Percentiles rank a stretch among this genome's conserved stretches.
These are phyloP conservation scores for Digitaria exilis DNA, from an alignment of 202 grass and related monocot genomes.

Conservation along the genomic window DNA sequence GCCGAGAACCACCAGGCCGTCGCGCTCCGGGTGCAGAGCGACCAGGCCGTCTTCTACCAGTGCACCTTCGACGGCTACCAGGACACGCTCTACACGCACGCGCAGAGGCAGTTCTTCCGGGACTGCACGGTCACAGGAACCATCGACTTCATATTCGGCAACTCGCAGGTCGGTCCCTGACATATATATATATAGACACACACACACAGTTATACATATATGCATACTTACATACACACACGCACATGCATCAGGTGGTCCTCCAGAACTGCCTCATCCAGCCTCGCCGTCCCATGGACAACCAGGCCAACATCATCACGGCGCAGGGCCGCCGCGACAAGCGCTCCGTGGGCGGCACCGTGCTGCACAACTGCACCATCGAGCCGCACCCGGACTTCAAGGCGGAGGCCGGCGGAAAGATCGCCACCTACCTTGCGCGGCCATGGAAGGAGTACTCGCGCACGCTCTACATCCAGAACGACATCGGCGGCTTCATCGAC, in stretches of 20 bases:
- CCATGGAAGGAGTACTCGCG: conserved; percentile 91
- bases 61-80: conserved; percentile 83
- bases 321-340: conserved; percentile 76
- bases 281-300: conserved; percentile 70
- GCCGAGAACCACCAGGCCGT: conserved; percentile 82
- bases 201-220: too few relatives aligned
- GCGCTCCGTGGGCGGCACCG: conserved; percentile 50
- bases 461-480: conserved; percentile 73
- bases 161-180: conserved; percentile 46
- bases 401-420: conserved; percentile 36
- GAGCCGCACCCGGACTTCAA: conserved; percentile 58
- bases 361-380: conserved; percentile 90
- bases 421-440: conserved; percentile 71
- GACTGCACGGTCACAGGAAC: conserved; percentile 75
- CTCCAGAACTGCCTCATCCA: conserved; percentile 86
- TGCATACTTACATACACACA: too few relatives aligned
- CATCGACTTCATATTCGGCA: conserved; percentile 95
- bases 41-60: conserved; percentile 79
- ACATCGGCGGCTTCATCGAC: conserved; percentile 73
- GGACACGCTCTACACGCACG: conserved; percentile 91
- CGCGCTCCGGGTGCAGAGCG: conserved; percentile 77
- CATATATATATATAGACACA: too few relatives aligned
- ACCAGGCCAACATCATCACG: conserved; percentile 94
- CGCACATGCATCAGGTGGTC: conserved; percentile 18
- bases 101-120: conserved; percentile 80